Base-by-base conservation (phyloP, 208 protist genomes). In the Leishmania lainsoni region DNA sequence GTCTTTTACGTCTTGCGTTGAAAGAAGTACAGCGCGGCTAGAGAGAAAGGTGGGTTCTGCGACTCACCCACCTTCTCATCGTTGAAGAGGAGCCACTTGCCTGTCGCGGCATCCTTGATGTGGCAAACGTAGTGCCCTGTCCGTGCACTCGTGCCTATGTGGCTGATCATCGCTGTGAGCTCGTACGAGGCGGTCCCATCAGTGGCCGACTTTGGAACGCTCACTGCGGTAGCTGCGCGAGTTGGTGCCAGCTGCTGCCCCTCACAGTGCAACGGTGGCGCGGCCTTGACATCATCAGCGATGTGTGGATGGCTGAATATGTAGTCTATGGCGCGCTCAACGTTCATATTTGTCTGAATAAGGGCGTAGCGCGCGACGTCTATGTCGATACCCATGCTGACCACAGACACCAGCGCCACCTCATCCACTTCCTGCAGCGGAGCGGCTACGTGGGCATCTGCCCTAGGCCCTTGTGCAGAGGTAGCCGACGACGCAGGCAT, bases 321-420 rank as follows among this genome's bases (percentile, higher is more conserved):
- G 94, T 98, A 99, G 74, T 99, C 98, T 17, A 98, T 88, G 39
- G 99, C 98, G 35, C 97, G 89, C 88, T 99, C 98, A 0, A 97
- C 88, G 83, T 99, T 95, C 92, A 94, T 94, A 77, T 88, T 86
- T 5, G 97, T 99, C 76, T 95, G 82, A 58, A 85, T 78, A 42
- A 99, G 89, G 10, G 97, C 97, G 75, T 94, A 93, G 52, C 81
- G 68, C 5, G 94, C 92, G 68, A 95, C 85, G 22, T 73, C 76
- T 61, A 87, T 85, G 14, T 97, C 91, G 79, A 98, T 91, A 54
- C 95, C 96, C 95, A 98, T 98, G 76, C 90, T 94, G 29, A 97
- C 63, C n/a, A 98, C 75, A 29, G 83, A 93, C 14, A 88, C 89
- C 52, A 98, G 87, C 5, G 93, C 87, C 59, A 89, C 80, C 82